Conservation (phyloP, 371 early-diverging fungal species). For the Mortierella sp. region DNA sequence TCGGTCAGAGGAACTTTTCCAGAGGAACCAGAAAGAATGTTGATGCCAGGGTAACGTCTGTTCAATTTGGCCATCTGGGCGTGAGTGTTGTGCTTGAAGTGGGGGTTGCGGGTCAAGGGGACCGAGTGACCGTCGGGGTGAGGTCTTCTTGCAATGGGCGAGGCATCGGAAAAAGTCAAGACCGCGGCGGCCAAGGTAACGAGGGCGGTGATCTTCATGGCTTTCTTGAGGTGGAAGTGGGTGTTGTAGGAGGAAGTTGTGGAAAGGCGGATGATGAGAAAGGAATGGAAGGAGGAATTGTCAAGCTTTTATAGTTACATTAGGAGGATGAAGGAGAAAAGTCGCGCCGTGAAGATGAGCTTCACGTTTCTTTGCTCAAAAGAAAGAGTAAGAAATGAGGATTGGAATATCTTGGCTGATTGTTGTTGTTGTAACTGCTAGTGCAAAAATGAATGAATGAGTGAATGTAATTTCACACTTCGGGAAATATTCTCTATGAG, state of each 20-base stretch:
- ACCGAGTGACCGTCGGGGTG: slow-evolving; percentile 24
- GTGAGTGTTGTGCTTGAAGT: slow-evolving; percentile 36
- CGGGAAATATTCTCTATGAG: background rate
- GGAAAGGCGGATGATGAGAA: slow-evolving; percentile 9
- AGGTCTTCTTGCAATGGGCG: slow-evolving; percentile 32
- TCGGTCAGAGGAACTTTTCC: slow-evolving; percentile 32
- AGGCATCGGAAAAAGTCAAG: slow-evolving; percentile 31
- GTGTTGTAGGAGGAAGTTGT: background rate
- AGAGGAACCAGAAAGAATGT: slow-evolving; percentile 13
- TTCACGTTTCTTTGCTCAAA: background rate
- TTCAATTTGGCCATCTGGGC: slow-evolving; percentile 44
- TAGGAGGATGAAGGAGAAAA: background rate
- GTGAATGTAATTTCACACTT: background rate
- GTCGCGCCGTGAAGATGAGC: background rate
- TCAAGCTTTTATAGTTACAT: slow-evolving; percentile 20
- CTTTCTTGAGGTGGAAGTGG: background rate
- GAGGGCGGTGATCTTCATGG: slow-evolving; percentile 40
- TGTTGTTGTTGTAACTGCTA: background rate
- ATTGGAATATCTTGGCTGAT: background rate
- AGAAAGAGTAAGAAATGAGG: background rate
- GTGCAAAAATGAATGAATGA: background rate
- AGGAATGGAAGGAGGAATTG: too few species aligned
- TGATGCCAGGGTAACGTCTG: slow-evolving; percentile 31
- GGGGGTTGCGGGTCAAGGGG: slow-evolving; percentile 37
- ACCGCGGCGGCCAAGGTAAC: slow-evolving; percentile 46